These are phyloP conservation scores for Straminergon stramineum DNA, from an alignment of 225 moss, liverwort and hornwort genomes.

Conservation along the genomic window DNA sequence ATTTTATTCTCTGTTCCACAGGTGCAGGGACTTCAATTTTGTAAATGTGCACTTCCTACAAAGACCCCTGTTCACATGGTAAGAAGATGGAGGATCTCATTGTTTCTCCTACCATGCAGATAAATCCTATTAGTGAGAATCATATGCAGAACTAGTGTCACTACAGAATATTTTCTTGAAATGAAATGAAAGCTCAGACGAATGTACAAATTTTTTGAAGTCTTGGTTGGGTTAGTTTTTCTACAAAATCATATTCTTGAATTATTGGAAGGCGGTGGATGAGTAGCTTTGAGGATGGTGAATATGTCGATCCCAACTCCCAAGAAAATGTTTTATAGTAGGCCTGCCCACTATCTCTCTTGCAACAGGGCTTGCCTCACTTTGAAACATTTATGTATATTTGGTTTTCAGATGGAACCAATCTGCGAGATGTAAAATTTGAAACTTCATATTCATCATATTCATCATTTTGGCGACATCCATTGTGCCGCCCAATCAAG, in stretches of 20 bases:
- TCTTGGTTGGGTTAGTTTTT: background rate
- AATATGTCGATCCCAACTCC: background rate
- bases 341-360: background rate
- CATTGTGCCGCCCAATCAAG: background rate
- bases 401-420: background rate
- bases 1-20: background rate
- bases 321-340: background rate
- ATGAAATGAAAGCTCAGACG: background rate
- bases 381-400: background rate
- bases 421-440: background rate
- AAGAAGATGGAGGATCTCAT: background rate
- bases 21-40: background rate
- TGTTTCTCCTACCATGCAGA: background rate
- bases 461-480: background rate
- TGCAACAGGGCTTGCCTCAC: background rate
- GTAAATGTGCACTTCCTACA: no score
- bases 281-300: background rate
- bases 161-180: no score
- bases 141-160: no score
- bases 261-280: background rate
- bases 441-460: background rate
- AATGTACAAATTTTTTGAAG: background rate
- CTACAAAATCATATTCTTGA: background rate
- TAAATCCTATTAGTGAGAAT: background rate
- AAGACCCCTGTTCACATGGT: no score